These are phyloP conservation scores for Alisma plantagoaquatica DNA, from an alignment of 106 monocot genomes.

Conservation along the genomic window DNA sequence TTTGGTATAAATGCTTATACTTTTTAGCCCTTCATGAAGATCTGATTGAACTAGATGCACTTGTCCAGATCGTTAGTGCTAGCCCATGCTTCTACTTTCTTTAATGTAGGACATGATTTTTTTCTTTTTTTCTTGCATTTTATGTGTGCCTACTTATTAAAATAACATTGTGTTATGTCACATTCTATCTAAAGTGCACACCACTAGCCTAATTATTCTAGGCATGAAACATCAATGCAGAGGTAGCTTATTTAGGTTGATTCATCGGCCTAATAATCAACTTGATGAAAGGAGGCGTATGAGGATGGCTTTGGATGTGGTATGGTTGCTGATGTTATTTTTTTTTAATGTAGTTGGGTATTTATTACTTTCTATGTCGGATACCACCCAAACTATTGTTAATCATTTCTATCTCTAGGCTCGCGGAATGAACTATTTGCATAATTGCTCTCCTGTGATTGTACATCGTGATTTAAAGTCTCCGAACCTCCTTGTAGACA, in stretches of 20 bases:
- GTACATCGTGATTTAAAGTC: slow-evolving; percentile 78
- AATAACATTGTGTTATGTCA: not conserved
- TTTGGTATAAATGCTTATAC: no score
- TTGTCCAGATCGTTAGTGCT: no score
- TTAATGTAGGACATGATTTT: not conserved
- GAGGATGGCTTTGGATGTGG: slow-evolving; percentile 75
- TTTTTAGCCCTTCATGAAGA: no score
- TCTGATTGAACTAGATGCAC: no score
- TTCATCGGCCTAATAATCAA: slow-evolving; percentile 72
- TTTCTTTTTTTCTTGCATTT: not conserved
- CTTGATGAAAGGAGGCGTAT: slow-evolving; percentile 60
- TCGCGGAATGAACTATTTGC: slow-evolving; percentile 78
- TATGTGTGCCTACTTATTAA: no score
- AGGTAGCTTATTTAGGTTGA: slow-evolving; percentile 73
- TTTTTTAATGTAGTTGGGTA: no score
- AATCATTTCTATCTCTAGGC: slow-evolving; percentile 31
- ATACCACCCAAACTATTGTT: no score
- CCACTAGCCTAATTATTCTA: no score
- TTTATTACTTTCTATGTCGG: no score
- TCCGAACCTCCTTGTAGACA: slow-evolving; percentile 74
- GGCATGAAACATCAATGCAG: slow-evolving; percentile 21
- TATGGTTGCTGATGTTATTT: no score
- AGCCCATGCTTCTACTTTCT: not conserved
- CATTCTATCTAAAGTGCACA: no score
- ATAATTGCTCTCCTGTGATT: slow-evolving; percentile 44